Evolutionary conservation across 2,329 filamentous ascomycete genomes (phyloP).

Genomic region (Penicillium decumbens): DNA sequence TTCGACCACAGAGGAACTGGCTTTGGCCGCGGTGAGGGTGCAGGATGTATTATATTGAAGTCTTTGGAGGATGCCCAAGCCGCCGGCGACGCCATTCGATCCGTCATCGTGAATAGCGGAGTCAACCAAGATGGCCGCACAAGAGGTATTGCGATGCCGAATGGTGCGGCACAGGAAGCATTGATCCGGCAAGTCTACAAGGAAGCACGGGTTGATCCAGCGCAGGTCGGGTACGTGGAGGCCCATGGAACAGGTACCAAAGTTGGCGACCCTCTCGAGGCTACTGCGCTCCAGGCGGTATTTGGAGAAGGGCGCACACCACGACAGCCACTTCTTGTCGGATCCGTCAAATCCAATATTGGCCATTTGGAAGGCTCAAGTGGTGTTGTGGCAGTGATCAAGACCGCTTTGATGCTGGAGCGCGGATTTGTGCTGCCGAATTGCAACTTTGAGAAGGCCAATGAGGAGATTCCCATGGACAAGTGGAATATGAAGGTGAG

Average conservation of each 20-base stretch:
- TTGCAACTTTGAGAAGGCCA: conserved; percentile 22
- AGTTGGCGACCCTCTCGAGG: conserved; percentile 34
- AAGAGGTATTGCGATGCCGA: conserved; percentile 27
- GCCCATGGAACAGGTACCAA: conserved; percentile 43
- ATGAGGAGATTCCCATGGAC: conserved; percentile 24
- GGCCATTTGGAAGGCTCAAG: conserved; percentile 29
- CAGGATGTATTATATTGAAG: conserved; percentile 26
- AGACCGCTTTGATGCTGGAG: conserved; percentile 26
- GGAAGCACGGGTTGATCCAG: conserved; percentile 33
- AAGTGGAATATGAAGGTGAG: conserved; percentile 26
- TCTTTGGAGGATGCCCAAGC: conserved; percentile 24
- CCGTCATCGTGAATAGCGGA: conserved; percentile 19
- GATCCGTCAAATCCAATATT: conserved; percentile 30
- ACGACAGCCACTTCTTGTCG: conserved; percentile 23
- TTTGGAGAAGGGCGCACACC: conserved; percentile 19
- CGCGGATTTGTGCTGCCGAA: conserved; percentile 27
- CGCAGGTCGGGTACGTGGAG: conserved; percentile 36
- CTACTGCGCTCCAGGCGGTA: conserved; percentile 19
- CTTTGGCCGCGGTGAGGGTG: conserved; percentile 37
- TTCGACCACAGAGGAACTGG: conserved; percentile 26
- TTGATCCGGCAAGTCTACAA: conserved; percentile 39
- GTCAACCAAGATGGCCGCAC: conserved; percentile 24
- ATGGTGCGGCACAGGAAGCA: conserved; percentile 33
- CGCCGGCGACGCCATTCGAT: conserved; percentile 23
- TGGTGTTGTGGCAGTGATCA: conserved; percentile 28